Base-by-base conservation (phyloP, 1,284 basidiomycete genomes). In the Sanguinoderma infundibulare region DNA sequence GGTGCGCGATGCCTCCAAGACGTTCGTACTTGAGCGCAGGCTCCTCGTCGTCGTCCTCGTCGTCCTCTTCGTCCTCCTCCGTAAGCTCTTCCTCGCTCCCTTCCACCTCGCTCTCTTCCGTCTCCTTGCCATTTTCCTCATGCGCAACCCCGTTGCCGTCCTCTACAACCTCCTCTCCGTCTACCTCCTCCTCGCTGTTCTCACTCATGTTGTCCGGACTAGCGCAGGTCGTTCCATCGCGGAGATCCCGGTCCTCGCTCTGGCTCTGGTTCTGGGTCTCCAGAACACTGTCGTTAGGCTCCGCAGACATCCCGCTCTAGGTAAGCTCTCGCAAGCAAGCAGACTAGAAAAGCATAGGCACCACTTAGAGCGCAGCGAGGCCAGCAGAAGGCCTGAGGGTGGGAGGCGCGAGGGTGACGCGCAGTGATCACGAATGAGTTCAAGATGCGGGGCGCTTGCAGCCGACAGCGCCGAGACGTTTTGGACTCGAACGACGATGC, bases 21-120 rank as follows among this genome's bases (percentile, higher is more conserved):
- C 92, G 83, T 66, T 92, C 89, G 73, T 98, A 98, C 74, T 98
- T 98, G 71, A 98, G 83, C 0, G 92, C 85, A 3, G 91, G 91
- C 70, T 94, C 92, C n/a, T 91, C 89, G 17, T 92, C 90, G 0
- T 90, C 91, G 0, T 87, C 87, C 0, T 85, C 86, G 0, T 84
- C 83, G 0, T 80, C 83, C 0, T 77, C 82, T 0, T 78, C 80
- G 0, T 78, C 78, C 0, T 77, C 68, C 0, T 54, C 64, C 10
- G 61, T 67, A 0, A 59, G 69, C n/a, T 66, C 61, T 1, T 57
- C 63, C 22, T 59, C 63, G 7, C 52, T 67, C 7, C 26, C 51
- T 24, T 53, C 44, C n/a, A 7, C 53, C 24, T 30, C 35, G 22
- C 46, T 47, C 3, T 39, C 35, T 17, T 32, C 53, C 39, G 22